Evolutionary conservation across 352 stramenopile species (phyloP), one percentile per base, ranked within the genome.

Genomic region (Phytopythium sindhum): DNA sequence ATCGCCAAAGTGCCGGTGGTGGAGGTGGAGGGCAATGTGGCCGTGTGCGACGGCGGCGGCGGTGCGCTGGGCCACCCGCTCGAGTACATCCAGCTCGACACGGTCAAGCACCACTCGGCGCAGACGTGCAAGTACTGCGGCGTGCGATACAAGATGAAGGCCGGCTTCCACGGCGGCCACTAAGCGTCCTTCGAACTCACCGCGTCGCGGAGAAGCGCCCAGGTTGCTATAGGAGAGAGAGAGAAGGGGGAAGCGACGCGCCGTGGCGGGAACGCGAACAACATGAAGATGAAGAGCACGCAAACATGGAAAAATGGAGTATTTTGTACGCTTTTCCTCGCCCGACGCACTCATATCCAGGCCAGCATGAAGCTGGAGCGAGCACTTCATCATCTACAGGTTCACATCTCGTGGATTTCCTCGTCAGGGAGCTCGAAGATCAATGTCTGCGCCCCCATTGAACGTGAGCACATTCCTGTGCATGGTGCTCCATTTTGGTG

Each of bases 41-140:
- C 96, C 4, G 86, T 98, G 64, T 99, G 97, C 67, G 96, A 99
- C 70, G 96, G 97, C 48, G 97, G 97, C 56, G 96, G 95, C 63
- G 97, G 97, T 23, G 90, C 95, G 24, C 80, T 99, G 37, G 97
- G 97, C 55, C 97, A 99, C 84, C 97, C 97, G 44, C 64, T 99
- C 61, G 96, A 99, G 73, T 98, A 96, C 83, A 98, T 98, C 59
- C 82, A 97, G 65, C 77, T 98, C 57, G 84, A 96, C 78, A 97
- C 80, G 57, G 77, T 92, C 37, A 79, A 89, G 68, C 75, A 86
- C 63, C 72, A 90, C 66, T 65, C 68, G 14, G 72, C 86, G 47
- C 75, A 90, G 68, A 89, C 80, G 31, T 98, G 93, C 89, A 96
- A 97, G 78, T 98, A 98, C 77, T 98, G 93, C 72, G 93, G 93